These are phyloP conservation scores for Piromyces finnis DNA, from an alignment of 192 early-diverging fungal genomes.

Conservation along the genomic window DNA sequence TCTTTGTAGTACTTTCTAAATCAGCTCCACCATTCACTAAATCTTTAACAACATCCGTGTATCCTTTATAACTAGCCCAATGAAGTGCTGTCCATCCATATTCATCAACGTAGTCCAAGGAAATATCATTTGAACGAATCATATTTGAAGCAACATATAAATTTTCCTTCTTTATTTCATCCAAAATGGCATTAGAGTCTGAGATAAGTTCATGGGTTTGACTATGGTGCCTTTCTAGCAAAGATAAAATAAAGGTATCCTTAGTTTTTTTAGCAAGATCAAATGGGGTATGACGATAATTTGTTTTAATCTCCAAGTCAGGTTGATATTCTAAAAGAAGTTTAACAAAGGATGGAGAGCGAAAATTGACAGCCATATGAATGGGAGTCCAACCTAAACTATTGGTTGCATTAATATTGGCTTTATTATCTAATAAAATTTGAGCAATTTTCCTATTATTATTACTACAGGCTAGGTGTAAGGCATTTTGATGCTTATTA, in stretches of 20 bases:
- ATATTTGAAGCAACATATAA: background rate
- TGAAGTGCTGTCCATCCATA: background rate
- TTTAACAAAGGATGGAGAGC: background rate
- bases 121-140: background rate
- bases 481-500: background rate
- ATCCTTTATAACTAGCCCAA: background rate
- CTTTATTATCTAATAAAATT: background rate
- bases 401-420: background rate
- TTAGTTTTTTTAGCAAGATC: background rate
- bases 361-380: background rate
- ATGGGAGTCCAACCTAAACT: background rate
- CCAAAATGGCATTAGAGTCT: background rate
- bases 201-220: background rate
- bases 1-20: background rate
- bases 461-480: background rate
- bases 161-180: background rate
- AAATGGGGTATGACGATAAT: background rate
- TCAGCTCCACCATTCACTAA: background rate
- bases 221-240: background rate
- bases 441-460: background rate
- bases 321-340: background rate
- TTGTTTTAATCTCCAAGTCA: background rate
- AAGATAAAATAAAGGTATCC: background rate
- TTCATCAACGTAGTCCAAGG: background rate
- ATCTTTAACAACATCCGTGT: background rate